Conservation (phyloP, 2,329 filamentous ascomycete genomes). For the Lecanicillium sp. region DNA sequence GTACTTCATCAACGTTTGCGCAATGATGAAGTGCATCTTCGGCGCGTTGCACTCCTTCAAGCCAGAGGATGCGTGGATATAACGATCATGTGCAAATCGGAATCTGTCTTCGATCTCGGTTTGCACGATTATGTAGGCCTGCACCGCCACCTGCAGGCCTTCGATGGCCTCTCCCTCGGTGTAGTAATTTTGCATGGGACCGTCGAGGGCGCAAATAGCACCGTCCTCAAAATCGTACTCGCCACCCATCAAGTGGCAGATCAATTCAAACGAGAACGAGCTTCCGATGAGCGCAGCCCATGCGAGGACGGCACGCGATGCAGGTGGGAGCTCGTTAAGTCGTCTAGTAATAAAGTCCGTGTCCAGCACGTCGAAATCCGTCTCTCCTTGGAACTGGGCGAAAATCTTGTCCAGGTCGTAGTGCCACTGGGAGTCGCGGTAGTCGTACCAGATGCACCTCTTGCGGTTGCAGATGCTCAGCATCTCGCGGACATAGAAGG, state of each 20-base stretch:
- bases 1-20: conserved; percentile 72
- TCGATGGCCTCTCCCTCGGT: conserved; percentile 63
- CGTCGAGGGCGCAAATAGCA: conserved; percentile 26
- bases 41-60: conserved; percentile 63
- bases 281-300: conserved; percentile 83
- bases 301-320: conserved; percentile 71
- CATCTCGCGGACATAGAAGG: conserved; percentile 89
- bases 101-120: conserved; percentile 83
- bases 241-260: conserved; percentile 70
- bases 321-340: conserved; percentile 66
- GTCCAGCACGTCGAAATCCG: conserved; percentile 73
- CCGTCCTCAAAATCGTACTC: conserved; percentile 60
- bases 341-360: conserved; percentile 76
- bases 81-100: conserved; percentile 82
- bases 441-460: conserved; percentile 86
- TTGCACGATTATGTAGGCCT: conserved; percentile 73
- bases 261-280: conserved; percentile 75
- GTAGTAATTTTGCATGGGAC: conserved; percentile 30
- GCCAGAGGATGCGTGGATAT: conserved; percentile 66
- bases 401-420: conserved; percentile 84
- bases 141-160: conserved; percentile 76
- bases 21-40: conserved; percentile 89
- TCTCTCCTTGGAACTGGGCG: conserved; percentile 72
- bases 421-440: conserved; percentile 73
- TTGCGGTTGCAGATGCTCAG: conserved; percentile 80